A percentile compares a stretch with the other conserved stretches of the same genome.
phyloP scores from a whole-genome alignment of 371 early-diverging fungal genomes.

The Mortierella sp. region DNA sequence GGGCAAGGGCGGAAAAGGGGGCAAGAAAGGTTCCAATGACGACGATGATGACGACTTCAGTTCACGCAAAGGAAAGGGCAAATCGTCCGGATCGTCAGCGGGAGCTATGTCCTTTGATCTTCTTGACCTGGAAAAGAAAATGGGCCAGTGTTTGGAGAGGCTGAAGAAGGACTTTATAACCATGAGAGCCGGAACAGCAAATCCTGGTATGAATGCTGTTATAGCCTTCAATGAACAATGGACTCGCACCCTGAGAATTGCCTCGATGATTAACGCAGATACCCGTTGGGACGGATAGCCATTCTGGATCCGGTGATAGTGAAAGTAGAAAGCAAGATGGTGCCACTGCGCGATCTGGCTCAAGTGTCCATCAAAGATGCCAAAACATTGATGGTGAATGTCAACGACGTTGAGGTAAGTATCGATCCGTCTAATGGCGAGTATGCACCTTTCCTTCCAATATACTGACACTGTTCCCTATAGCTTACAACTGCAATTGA shows the following conservation, averaged over 20 bases:
- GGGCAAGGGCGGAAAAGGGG: slow-evolving; percentile 48
- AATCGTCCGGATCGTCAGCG: slow-evolving; percentile 19
- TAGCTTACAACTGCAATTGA: slow-evolving; percentile 80
- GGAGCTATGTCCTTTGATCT: slow-evolving; percentile 49
- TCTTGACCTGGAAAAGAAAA: slow-evolving; percentile 51
- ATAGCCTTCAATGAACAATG: too few relatives aligned
- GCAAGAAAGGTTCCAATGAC: slow-evolving; percentile 48
- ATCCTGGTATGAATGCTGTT: slow-evolving; percentile 67
- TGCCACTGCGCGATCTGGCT: slow-evolving; percentile 76
- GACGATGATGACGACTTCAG: slow-evolving; percentile 41
- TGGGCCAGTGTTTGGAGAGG: slow-evolving; percentile 51
- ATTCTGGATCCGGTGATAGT: slow-evolving; percentile 82
- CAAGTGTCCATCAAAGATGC: slow-evolving; percentile 90
- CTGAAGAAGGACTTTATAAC: slow-evolving; percentile 73
- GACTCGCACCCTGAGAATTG: too few relatives aligned
- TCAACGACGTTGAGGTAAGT: slow-evolving; percentile 81
- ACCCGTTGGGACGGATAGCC: slow-evolving; percentile 54
- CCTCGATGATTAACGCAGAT: background rate
- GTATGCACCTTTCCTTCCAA: too few relatives aligned
- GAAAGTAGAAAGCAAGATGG: slow-evolving; percentile 65
- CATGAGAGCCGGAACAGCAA: slow-evolving; percentile 81
- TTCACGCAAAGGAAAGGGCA: slow-evolving; percentile 40
- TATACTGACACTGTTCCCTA: background rate
- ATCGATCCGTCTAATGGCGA: background rate
- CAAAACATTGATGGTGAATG: slow-evolving; percentile 83